phyloP scores from a whole-genome alignment of 1,284 basidiomycete species.

The Puccinia coronata region DNA sequence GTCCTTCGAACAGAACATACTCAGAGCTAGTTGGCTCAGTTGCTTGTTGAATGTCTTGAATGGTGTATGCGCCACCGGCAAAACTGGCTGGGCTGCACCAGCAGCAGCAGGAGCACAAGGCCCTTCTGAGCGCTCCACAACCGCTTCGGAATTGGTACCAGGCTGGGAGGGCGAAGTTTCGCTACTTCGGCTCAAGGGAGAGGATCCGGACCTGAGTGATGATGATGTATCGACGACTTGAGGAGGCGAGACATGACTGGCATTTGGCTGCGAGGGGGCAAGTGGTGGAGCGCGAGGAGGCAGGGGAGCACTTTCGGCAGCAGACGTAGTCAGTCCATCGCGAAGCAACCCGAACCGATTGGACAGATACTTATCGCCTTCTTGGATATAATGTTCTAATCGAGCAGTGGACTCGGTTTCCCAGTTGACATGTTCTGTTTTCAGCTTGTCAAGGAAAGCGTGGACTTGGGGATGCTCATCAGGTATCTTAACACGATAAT shows the following conservation, averaged over 20 bases:
- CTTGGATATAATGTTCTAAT: slow-evolving; percentile 37
- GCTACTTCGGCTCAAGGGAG: background rate
- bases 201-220: too few relatives aligned
- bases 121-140: too few relatives aligned
- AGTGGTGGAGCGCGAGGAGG: background rate
- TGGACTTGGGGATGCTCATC: background rate
- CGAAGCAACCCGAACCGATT: slow-evolving; percentile 43
- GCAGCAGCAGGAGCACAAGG: too few relatives aligned
- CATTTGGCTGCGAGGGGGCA: background rate
- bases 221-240: background rate
- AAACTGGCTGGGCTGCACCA: too few relatives aligned
- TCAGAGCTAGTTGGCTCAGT: slow-evolving; percentile 46
- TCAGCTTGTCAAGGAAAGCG: slow-evolving; percentile 23
- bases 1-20: slow-evolving; percentile 43
- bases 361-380: slow-evolving; percentile 27
- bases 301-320: background rate
- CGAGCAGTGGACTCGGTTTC: background rate
- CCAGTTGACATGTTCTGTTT: background rate
- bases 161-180: slow-evolving; percentile 7
- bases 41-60: slow-evolving; percentile 46
- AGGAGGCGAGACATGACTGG: background rate
- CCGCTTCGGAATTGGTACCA: background rate
- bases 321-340: slow-evolving; percentile 3
- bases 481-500: slow-evolving; percentile 11
- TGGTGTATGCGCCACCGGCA: slow-evolving; percentile 31